These are phyloP conservation scores for Xerocomellus chrysenteron DNA, from an alignment of 768 basidiomycete genomes.

Conservation along the genomic window DNA sequence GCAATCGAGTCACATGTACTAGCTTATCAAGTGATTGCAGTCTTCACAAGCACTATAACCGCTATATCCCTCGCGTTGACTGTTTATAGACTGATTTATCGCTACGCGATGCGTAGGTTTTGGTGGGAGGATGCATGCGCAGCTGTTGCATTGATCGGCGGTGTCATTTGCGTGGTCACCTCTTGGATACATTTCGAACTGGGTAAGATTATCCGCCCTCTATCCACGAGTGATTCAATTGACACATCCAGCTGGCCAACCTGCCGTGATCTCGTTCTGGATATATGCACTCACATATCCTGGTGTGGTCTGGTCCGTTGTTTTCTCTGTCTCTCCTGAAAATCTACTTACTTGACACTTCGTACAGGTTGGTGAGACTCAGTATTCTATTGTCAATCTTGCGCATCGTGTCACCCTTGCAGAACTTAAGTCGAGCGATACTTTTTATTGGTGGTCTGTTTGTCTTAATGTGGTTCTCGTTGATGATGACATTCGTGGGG, in stretches of 20 bases:
- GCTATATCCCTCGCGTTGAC: conserved; percentile 1
- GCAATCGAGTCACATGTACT: background rate
- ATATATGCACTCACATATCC: conserved; percentile 10
- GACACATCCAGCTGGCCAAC: conserved; percentile 5
- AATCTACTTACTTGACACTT: background rate
- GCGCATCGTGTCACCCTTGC: conserved; percentile 9
- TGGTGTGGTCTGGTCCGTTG: conserved; percentile 14
- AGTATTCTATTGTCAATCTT: conserved; percentile 15
- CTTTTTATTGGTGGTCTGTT: conserved; percentile 8
- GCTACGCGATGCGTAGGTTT: background rate
- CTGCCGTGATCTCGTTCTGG: conserved; percentile 6
- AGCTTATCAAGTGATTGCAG: background rate
- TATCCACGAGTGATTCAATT: background rate
- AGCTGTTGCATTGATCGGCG: background rate
- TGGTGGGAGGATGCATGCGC: conserved; percentile 24
- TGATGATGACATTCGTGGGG: conserved; percentile 1
- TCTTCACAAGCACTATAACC: conserved; percentile 10
- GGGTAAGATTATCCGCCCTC: background rate
- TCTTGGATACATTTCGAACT: conserved; percentile 11
- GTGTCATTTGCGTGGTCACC: conserved; percentile 3
- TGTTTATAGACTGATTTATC: background rate
- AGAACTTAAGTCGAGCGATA: conserved; percentile 5
- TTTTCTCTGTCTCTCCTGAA: background rate
- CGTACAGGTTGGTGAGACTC: conserved; percentile 13
- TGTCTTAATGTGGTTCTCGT: conserved; percentile 9